Evolutionary conservation across 768 basidiomycete genomes (phyloP).

Genomic region (Mycena vulgaris): DNA sequence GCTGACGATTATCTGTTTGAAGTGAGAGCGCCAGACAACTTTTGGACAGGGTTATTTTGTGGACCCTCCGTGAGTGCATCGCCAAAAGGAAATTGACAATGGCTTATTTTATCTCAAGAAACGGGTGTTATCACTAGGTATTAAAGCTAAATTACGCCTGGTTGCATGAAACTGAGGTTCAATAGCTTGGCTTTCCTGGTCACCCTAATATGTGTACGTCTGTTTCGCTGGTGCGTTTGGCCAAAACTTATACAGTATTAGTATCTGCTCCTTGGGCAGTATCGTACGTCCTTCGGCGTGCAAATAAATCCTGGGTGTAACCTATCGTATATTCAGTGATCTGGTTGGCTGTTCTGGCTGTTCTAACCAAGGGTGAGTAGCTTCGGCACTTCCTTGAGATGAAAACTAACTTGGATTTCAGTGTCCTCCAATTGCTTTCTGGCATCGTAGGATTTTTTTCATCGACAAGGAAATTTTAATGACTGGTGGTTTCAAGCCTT

Average conservation of each 20-base stretch:
- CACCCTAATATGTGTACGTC: conserved; percentile 32
- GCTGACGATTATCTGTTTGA: background rate
- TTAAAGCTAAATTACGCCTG: background rate
- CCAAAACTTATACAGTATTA: conserved; percentile 7
- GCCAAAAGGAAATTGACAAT: background rate
- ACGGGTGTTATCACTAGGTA: conserved; percentile 40
- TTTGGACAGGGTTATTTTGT: conserved; percentile 37
- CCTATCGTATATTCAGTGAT: conserved; percentile 21
- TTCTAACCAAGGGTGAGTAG: conserved; percentile 32
- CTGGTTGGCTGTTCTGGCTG: conserved; percentile 37
- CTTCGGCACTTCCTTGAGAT: background rate
- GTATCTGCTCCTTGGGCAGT: conserved; percentile 38
- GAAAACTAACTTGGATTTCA: background rate
- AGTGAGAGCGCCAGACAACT: conserved; percentile 36
- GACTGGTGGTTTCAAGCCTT: conserved; percentile 17
- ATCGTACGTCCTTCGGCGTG: conserved; percentile 22
- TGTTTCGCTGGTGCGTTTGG: background rate
- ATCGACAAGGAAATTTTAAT: background rate
- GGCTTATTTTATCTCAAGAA: conserved; percentile 21
- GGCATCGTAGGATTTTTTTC: conserved; percentile 30
- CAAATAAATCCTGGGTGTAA: background rate
- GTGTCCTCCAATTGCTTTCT: conserved; percentile 40
- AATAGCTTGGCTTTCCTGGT: conserved; percentile 34
- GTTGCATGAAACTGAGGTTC: background rate
- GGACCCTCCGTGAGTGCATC: conserved; percentile 35